Evolutionary conservation across 495 filamentous ascomycete species (phyloP), one percentile per base, ranked within the genome.

Genomic region (Melanomma pulvis-pyrius): DNA sequence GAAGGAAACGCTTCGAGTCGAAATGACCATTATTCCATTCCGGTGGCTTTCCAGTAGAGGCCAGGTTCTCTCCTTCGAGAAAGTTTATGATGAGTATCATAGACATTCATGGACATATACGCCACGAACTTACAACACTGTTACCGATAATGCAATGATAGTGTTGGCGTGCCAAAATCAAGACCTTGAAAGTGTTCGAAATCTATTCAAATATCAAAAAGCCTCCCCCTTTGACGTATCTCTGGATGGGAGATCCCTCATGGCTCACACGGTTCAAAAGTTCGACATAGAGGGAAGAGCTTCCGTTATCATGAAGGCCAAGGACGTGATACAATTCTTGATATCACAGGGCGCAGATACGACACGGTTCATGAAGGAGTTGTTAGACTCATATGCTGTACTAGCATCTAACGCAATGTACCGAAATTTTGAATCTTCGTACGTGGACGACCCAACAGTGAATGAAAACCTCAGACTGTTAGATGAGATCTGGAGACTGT

Each of bases 171-270:
- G 60, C 34, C 25, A 46, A 5, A 50, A 63, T 4, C 15, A 21
- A 19, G 60, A 63, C 56, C 22, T 63, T 12, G 21, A 26, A 0
- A 28, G 19, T 4, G 19, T 63, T 6, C 49, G 25, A 47, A 54
- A 25, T 7, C 60, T 63, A 9, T 63, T 63, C 50, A 12, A 63
- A 26, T 63, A 63, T 29, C 29, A 46, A 39, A 19, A 63, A 25
- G 60, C 60, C 8, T 63, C 60, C n/a, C 60, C 60, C 11, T 63
- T 54, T 21, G 60, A 63, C 29, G 36, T 56, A 9, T 24, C 5
- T 9, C 24, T 2, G 3, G 22, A 26, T 17, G 48, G 48, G 7
- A 51, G 8, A 9, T 25, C 22, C 4, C 48, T 51, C 22, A 51
- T 51, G 48, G 48, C 48, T 26, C 11, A 4, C 15, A 29, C 48